phyloP scores from a whole-genome alignment of 2,329 filamentous ascomycete species.

The Sporothrix mexicana region DNA sequence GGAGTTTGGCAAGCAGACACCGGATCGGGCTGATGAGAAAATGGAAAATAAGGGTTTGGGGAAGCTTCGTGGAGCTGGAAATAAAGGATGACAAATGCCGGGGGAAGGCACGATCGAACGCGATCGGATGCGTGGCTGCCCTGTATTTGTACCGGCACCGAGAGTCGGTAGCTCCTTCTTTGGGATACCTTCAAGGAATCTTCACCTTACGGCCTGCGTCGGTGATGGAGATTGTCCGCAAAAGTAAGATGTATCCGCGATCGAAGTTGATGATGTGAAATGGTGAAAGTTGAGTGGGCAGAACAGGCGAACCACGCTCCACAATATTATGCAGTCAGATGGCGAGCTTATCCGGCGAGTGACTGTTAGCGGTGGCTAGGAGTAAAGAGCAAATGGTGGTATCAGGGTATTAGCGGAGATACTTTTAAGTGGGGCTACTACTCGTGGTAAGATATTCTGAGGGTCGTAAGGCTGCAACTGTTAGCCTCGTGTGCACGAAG shows the following conservation, averaged over 20 bases:
- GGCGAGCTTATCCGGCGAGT: slow-evolving; percentile 20
- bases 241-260: too few relatives aligned
- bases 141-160: slow-evolving; percentile 12
- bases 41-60: not conserved
- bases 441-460: not conserved
- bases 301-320: not conserved
- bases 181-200: too few relatives aligned
- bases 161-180: not conserved
- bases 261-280: not conserved
- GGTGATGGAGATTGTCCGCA: too few relatives aligned
- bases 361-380: slow-evolving; percentile 20
- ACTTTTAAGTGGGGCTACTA: not conserved
- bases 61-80: slow-evolving; percentile 4
- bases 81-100: slow-evolving; percentile 33
- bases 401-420: slow-evolving; percentile 1
- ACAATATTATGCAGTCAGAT: slow-evolving; percentile 1
- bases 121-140: not conserved
- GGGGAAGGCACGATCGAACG: not conserved
- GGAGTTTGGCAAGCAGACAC: too few relatives aligned
- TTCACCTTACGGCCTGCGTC: not conserved
- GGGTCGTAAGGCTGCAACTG: slow-evolving; percentile 18
- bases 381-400: not conserved
- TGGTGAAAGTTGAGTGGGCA: slow-evolving; percentile 1
- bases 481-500: slow-evolving; percentile 2
- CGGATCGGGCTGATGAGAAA: too few relatives aligned